A percentile compares a stretch with the other conserved stretches of the same genome.
Conservation (phyloP, 208 protist genomes). For the Leishmania turanica region DNA sequence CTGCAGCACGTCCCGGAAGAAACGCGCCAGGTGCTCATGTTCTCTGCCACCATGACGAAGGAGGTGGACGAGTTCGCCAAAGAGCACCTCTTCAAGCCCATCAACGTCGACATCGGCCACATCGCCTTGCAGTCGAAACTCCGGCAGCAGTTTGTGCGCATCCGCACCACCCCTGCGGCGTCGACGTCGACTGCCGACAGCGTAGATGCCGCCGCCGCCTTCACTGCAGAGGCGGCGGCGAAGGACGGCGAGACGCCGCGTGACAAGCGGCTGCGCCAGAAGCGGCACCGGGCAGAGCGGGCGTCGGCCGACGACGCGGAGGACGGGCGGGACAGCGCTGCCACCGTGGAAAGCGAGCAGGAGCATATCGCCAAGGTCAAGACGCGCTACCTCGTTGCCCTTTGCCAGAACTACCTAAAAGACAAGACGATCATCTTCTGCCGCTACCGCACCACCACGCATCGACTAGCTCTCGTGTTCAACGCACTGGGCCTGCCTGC, state of each 20-base stretch:
- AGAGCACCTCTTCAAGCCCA: conserved; percentile 82
- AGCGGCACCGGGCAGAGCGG: conserved; percentile 41
- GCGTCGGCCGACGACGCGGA: conserved; percentile 12
- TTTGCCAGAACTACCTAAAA: conserved; percentile 80
- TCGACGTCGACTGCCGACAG: conserved; percentile 4
- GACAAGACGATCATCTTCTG: conserved; percentile 90
- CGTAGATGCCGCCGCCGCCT: not conserved
- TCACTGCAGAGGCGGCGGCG: not conserved
- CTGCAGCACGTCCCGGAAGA: conserved; percentile 88
- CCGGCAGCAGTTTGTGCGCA: conserved; percentile 91
- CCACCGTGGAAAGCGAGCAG: conserved; percentile 24
- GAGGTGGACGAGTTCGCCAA: conserved; percentile 90
- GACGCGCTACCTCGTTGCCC: conserved; percentile 77
- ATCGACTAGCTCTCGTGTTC: conserved; percentile 85
- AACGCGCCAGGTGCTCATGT: conserved; percentile 85
- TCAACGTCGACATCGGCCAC: conserved; percentile 91
- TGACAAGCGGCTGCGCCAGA: conserved; percentile 46
- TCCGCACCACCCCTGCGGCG: conserved; percentile 29
- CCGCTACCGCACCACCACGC: conserved; percentile 81
- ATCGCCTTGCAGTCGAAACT: conserved; percentile 87
- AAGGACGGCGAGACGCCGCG: conserved; percentile 51
- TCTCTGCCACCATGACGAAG: conserved; percentile 91
- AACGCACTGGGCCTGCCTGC: conserved; percentile 63
- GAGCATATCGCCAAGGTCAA: conserved; percentile 81
- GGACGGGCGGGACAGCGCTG: not conserved